These are phyloP conservation scores for Entrophospora sp. DNA, from an alignment of 192 early-diverging fungal genomes.

Conservation along the genomic window DNA sequence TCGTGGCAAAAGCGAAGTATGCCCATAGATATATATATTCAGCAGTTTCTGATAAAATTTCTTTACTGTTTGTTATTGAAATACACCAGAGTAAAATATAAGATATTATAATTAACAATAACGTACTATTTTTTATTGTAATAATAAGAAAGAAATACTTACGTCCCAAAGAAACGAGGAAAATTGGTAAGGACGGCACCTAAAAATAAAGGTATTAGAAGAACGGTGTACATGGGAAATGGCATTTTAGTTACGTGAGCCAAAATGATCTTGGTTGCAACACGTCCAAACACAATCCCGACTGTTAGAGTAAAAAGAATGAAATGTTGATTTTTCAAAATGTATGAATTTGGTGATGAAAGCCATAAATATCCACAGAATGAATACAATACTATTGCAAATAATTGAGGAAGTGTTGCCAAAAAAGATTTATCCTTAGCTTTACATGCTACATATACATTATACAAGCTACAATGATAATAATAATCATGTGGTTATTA, in stretches of 20 bases:
- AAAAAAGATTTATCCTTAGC: conserved; percentile 53
- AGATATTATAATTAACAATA: not conserved
- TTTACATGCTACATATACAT: conserved; percentile 42
- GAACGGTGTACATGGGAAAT: conserved; percentile 77
- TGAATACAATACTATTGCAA: conserved; percentile 54
- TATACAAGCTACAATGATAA: conserved; percentile 26
- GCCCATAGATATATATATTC: conserved; percentile 64
- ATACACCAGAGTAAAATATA: not conserved
- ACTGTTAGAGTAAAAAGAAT: conserved; percentile 65
- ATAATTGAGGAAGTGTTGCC: conserved; percentile 51
- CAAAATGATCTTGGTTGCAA: conserved; percentile 85
- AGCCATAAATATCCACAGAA: conserved; percentile 63
- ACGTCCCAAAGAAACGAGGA: conserved; percentile 45
- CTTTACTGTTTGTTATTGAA: conserved; percentile 38
- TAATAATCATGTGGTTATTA: too few species aligned
- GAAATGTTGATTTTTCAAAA: conserved; percentile 59
- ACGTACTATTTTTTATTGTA: not conserved
- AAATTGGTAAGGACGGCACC: conserved; percentile 63
- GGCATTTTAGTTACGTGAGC: conserved; percentile 75
- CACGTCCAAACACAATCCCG: conserved; percentile 79
- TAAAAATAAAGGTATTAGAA: conserved; percentile 63
- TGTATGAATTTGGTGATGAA: conserved; percentile 54
- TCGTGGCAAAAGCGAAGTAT: conserved; percentile 61
- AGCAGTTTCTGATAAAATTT: conserved; percentile 54
- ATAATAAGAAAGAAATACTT: conserved; percentile 16